Percentiles rank a stretch among this genome's conserved stretches.
Conservation (phyloP, 495 filamentous ascomycete genomes). For the Daldinia loculata region DNA sequence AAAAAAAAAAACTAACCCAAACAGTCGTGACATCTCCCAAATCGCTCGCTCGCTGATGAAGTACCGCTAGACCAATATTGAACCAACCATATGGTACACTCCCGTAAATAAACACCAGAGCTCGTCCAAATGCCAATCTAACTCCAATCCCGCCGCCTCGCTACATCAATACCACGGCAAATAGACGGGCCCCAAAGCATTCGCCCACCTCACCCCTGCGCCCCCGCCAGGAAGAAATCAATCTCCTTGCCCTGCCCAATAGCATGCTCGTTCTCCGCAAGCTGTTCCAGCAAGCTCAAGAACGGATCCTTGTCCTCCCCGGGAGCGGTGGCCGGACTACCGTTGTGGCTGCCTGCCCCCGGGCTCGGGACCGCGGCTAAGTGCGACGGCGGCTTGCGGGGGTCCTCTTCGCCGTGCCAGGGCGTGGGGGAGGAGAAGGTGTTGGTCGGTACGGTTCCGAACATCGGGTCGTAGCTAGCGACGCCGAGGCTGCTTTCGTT, state of each 20-base stretch:
- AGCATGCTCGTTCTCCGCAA: conserved; percentile 77
- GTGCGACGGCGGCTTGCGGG: conserved; percentile 29
- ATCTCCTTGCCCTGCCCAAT: conserved; percentile 68
- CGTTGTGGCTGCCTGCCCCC: conserved; percentile 50
- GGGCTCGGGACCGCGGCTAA: conserved; percentile 48
- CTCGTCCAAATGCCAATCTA: not conserved
- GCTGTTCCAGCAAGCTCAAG: conserved; percentile 77
- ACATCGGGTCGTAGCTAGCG: conserved; percentile 64
- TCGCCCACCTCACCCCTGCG: conserved; percentile 31
- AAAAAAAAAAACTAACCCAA: not conserved
- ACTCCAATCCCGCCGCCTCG: not conserved
- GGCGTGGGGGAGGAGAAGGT: conserved; percentile 55
- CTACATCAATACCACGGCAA: not conserved
- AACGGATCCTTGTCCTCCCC: conserved; percentile 79
- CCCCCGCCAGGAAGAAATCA: conserved; percentile 71
- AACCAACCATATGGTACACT: not conserved
- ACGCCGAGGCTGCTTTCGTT: conserved; percentile 35
- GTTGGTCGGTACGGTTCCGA: conserved; percentile 57
- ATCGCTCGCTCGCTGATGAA: not conserved
- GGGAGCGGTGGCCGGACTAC: conserved; percentile 49
- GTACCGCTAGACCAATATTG: not conserved
- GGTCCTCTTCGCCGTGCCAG: conserved; percentile 53
- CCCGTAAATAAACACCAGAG: not conserved
- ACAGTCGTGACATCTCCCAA: not conserved
- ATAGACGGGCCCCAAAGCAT: not conserved